Percentiles rank a stretch among this genome's conserved stretches.
phyloP scores from a whole-genome alignment of 192 early-diverging fungal species.

The Coemansia javaensis region DNA sequence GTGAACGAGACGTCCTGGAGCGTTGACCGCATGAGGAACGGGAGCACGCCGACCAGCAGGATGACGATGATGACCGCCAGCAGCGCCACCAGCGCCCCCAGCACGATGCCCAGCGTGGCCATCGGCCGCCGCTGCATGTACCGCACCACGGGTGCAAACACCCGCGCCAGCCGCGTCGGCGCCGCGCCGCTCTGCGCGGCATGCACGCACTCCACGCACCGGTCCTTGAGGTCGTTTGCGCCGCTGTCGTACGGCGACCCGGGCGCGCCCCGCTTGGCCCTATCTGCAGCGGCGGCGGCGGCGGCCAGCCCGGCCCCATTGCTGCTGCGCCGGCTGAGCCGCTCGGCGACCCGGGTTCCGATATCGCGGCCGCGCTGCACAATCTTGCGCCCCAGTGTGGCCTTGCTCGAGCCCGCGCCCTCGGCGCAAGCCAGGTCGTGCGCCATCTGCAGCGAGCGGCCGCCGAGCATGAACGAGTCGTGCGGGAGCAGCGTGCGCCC shows the following conservation, averaged over 20 bases:
- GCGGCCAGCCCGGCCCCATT: neutral
- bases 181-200: neutral
- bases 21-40: conserved; percentile 36
- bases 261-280: neutral
- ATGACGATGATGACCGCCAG: conserved; percentile 34
- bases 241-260: neutral
- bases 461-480: conserved; percentile 6
- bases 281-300: too few species aligned
- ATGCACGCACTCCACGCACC: conserved; percentile 3
- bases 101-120: conserved; percentile 23
- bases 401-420: too few species aligned
- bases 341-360: neutral
- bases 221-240: neutral
- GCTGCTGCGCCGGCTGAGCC: conserved; percentile 4
- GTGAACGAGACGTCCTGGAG: conserved; percentile 34
- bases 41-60: conserved; percentile 31
- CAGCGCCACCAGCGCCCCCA: conserved; percentile 19
- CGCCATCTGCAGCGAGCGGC: neutral
- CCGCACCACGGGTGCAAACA: conserved; percentile 18
- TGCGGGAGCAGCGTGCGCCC: neutral
- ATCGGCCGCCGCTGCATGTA: conserved; percentile 39
- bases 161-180: neutral
- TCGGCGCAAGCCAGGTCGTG: too few species aligned
- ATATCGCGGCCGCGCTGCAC: neutral
- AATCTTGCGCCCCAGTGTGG: conserved; percentile 1